Evolutionary conservation across 2,329 filamentous ascomycete species (phyloP), one percentile per base, ranked within the genome.

Genomic region (Botryotinia narcissicola): DNA sequence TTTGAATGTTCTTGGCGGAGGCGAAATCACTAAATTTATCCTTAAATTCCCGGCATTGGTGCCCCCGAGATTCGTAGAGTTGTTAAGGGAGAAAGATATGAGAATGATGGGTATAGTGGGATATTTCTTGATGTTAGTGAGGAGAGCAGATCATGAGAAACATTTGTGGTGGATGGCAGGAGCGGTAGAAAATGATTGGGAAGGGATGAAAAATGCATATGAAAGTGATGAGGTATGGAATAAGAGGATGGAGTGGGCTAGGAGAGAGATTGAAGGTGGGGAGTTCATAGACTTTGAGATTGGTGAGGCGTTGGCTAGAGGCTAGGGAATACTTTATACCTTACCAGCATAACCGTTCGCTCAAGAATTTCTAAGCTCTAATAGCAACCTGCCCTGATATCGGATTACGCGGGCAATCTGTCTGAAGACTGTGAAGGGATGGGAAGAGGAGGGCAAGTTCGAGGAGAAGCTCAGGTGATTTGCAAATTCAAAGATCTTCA

Each of bases 111-210:
- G 62, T 8, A 68, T 72, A 3, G 37, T 48, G 40, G 71, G 62
- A 5, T 72, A 72, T 61, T 72, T 72, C 18, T 35, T 72, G 22
- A 68, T 72, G 62, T n/a, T 72, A 18, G 37, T 72, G 18, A 44
- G 48, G 12, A 70, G 67, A 12, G 37, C n/a, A 18, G 35, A 59
- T 42, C 40, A 25, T 25, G 35, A 59, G 18, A 40, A 44, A 37
- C 44, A 37, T 9, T 12, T 68, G 40, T 72, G 70, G 70, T 72
- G 70, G 70, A 57, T 72, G 40, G 12, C 25, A 8, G 70, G 61
- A 2, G 62, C 40, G 8, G 61, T 67, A 2, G 48, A 68, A 37
- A 42, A 59, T 35, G 70, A 72, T 37, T 72, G 63, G 25, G 40
- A 32, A 22, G 61, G 54, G 4, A 54, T 72, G 42, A 67, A 48